Evolutionary conservation across 2,329 filamentous ascomycete species (phyloP).

Genomic region (Niveomyces coronatus): DNA sequence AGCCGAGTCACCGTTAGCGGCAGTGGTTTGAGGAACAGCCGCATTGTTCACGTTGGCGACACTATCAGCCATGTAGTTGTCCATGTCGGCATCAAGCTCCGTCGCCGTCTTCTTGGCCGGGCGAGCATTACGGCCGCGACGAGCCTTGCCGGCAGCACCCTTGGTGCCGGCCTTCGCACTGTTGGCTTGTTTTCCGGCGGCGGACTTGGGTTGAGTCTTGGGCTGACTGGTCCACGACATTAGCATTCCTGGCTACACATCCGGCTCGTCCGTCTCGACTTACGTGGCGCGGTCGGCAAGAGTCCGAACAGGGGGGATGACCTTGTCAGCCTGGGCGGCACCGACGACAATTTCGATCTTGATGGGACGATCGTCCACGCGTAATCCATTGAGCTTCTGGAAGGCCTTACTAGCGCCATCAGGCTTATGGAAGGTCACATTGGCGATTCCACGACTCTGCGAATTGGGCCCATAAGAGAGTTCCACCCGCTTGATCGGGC

Average conservation of each 20-base stretch:
- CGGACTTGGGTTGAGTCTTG: slow-evolving; percentile 73
- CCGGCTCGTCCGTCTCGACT: slow-evolving; percentile 15
- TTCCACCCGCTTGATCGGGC: slow-evolving; percentile 81
- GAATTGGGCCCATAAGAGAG: slow-evolving; percentile 90
- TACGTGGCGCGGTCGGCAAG: slow-evolving; percentile 70
- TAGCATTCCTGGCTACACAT: slow-evolving; percentile 16
- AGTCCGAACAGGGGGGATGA: slow-evolving; percentile 55
- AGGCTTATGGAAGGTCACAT: slow-evolving; percentile 72
- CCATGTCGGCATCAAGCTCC: slow-evolving; percentile 96
- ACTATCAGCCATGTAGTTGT: slow-evolving; percentile 68
- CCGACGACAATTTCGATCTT: slow-evolving; percentile 93
- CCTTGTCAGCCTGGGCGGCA: slow-evolving; percentile 58
- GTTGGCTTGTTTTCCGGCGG: slow-evolving; percentile 61
- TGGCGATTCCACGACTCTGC: slow-evolving; percentile 83
- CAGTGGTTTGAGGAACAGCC: slow-evolving; percentile 34
- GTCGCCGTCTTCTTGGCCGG: slow-evolving; percentile 81
- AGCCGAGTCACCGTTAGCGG: slow-evolving; percentile 44
- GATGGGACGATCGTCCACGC: slow-evolving; percentile 83
- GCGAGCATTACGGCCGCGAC: slow-evolving; percentile 49
- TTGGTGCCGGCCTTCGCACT: slow-evolving; percentile 31
- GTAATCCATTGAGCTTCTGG: slow-evolving; percentile 72
- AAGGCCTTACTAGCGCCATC: slow-evolving; percentile 80
- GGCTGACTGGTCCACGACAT: slow-evolving; percentile 31
- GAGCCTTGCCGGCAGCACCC: slow-evolving; percentile 29
- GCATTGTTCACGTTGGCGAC: slow-evolving; percentile 34